Percentiles rank a stretch among this genome's conserved stretches.
Evolutionary conservation across 345 rosid species (phyloP).

Genomic region (Ceriops decandra): DNA sequence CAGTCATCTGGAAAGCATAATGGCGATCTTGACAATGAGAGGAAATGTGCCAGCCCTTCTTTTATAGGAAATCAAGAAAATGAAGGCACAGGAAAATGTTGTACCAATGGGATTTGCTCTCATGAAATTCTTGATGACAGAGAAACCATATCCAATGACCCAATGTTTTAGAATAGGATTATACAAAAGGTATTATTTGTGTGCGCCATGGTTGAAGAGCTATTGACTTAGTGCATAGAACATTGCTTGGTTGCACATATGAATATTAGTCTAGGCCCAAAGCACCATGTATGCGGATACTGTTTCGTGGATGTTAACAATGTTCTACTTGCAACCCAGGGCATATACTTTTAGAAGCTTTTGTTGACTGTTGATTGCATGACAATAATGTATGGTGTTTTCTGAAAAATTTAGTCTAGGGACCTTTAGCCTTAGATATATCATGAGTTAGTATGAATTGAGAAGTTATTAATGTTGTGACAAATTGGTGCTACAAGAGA

Average conservation of each 20-base stretch:
- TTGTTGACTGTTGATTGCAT: too few relatives aligned
- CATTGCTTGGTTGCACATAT: slow-evolving; percentile 12
- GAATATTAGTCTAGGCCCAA: slow-evolving; percentile 6
- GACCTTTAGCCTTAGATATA: too few relatives aligned
- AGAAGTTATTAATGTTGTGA: slow-evolving; percentile 3
- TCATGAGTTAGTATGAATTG: background rate
- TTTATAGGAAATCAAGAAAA: slow-evolving; percentile 30
- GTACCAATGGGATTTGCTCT: slow-evolving; percentile 73
- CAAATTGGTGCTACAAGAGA: slow-evolving; percentile 4
- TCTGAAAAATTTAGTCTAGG: too few relatives aligned
- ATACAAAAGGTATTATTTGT: slow-evolving; percentile 61
- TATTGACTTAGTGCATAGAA: background rate
- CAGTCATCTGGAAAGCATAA: slow-evolving; percentile 31
- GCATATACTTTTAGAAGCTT: too few relatives aligned
- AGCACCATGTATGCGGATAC: slow-evolving; percentile 8
- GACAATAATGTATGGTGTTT: too few relatives aligned
- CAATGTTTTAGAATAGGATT: slow-evolving; percentile 36
- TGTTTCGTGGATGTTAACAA: slow-evolving; percentile 4
- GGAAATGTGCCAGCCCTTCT: slow-evolving; percentile 31
- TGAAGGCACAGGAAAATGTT: slow-evolving; percentile 37
- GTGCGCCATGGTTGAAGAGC: background rate
- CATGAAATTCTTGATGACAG: slow-evolving; percentile 78
- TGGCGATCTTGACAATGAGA: slow-evolving; percentile 30
- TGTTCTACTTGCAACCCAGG: background rate
- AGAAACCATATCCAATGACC: slow-evolving; percentile 35